Evolutionary conservation across 2,329 filamentous ascomycete genomes (phyloP).

Genomic region (Incumbomyces delicatus): DNA sequence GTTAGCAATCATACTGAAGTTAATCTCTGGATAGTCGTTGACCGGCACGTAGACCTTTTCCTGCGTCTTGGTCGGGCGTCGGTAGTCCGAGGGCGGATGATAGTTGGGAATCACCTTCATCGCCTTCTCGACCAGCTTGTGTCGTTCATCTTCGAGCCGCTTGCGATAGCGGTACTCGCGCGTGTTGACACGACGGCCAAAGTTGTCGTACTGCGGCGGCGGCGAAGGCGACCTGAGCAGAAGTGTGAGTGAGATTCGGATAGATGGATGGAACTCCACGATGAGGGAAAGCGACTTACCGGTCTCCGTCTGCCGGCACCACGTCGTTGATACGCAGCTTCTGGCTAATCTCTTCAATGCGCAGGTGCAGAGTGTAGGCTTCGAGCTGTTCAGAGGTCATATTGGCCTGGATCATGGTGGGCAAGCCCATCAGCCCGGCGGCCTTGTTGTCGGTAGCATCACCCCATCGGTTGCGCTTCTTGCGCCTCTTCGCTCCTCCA

Average conservation of each 20-base stretch:
- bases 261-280: slow-evolving; percentile 9
- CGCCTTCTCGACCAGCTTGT: slow-evolving; percentile 96
- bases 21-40: slow-evolving; percentile 99
- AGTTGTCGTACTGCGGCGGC: slow-evolving; percentile 96
- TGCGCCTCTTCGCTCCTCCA: slow-evolving; percentile 79
- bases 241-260: slow-evolving; percentile 10
- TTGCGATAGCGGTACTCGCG: slow-evolving; percentile 98
- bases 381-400: slow-evolving; percentile 99
- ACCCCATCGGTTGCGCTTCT: slow-evolving; percentile 98
- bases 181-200: slow-evolving; percentile 97
- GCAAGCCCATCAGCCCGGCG: slow-evolving; percentile 91
- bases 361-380: slow-evolving; percentile 89
- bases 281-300: slow-evolving; percentile 53
- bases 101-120: slow-evolving; percentile 99
- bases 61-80: slow-evolving; percentile 97
- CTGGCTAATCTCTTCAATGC: slow-evolving; percentile 98
- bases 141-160: slow-evolving; percentile 92
- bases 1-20: slow-evolving; percentile 99
- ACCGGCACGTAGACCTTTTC: slow-evolving; percentile 99
- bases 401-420: slow-evolving; percentile 89
- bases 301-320: slow-evolving; percentile 88
- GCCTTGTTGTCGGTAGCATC: slow-evolving; percentile 98
- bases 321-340: slow-evolving; percentile 99
- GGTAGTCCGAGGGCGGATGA: slow-evolving; percentile 95
- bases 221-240: slow-evolving; percentile 76